Conservation (phyloP, 208 protist species). For the Trypanosoma boissoni region DNA sequence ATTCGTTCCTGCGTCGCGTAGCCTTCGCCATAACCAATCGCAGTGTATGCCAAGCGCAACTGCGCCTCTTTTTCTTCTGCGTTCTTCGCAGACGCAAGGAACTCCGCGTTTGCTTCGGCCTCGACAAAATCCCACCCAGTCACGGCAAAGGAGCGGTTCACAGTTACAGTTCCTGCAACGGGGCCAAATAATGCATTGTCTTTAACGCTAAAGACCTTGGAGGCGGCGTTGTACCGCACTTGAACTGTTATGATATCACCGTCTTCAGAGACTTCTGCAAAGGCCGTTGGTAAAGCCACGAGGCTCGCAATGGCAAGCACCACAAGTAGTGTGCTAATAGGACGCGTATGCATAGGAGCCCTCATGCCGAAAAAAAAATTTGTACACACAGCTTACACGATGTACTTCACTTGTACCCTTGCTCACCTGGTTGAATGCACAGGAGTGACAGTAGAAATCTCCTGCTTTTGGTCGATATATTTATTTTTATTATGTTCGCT, state of each 20-base stretch:
- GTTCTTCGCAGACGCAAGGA: neutral
- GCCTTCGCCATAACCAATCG: conserved; percentile 33
- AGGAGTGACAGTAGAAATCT: too few relatives aligned
- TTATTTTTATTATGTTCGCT: too few relatives aligned
- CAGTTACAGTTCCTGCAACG: conserved; percentile 16
- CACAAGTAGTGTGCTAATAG: neutral
- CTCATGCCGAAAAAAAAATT: too few relatives aligned
- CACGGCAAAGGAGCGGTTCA: conserved; percentile 15
- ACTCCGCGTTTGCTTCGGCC: conserved; percentile 6
- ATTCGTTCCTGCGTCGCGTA: conserved; percentile 23
- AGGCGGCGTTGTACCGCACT: conserved; percentile 20
- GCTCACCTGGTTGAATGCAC: too few relatives aligned
- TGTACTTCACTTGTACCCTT: too few relatives aligned
- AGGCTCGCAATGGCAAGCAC: neutral
- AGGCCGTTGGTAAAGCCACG: neutral
- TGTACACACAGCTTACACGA: too few relatives aligned
- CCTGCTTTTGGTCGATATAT: too few relatives aligned
- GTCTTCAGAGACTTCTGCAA: conserved; percentile 1
- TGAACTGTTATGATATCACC: neutral
- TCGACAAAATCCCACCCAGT: conserved; percentile 30
- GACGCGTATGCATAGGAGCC: too few relatives aligned
- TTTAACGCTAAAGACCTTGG: conserved; percentile 5
- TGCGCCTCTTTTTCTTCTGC: neutral
- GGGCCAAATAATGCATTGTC: conserved; percentile 8
- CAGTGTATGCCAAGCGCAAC: conserved; percentile 17